Percentiles rank a stretch among this genome's conserved stretches.
Conservation (phyloP, 2,329 filamentous ascomycete genomes). For the Rutstroemia sp. region DNA sequence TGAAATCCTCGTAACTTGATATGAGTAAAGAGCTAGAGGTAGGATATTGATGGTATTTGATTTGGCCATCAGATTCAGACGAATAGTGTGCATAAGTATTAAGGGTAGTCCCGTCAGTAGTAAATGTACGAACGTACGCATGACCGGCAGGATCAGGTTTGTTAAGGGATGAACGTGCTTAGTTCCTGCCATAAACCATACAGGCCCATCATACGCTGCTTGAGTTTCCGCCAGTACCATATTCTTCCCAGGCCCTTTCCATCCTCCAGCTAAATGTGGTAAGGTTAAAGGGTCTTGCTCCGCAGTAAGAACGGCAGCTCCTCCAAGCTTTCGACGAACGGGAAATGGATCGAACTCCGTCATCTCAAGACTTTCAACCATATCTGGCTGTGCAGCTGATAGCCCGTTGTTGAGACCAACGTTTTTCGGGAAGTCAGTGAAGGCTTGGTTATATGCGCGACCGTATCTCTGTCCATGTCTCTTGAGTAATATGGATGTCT, state of each 20-base stretch:
- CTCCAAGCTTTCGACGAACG: constrained; percentile 9
- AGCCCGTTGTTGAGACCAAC: constrained; percentile 26
- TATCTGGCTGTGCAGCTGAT: constrained; percentile 26
- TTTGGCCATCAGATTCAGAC: not conserved
- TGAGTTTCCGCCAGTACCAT: not conserved
- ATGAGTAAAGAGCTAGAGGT: not conserved
- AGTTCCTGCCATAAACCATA: constrained; percentile 2
- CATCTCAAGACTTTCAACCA: constrained; percentile 22
- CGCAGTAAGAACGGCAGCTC: constrained; percentile 1
- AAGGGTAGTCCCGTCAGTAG: not conserved
- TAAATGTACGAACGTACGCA: not conserved
- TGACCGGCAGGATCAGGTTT: not conserved
- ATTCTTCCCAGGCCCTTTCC: constrained; percentile 9
- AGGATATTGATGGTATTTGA: not conserved
- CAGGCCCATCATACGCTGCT: constrained; percentile 2
- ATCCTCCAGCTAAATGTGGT: constrained; percentile 17
- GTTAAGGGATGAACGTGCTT: not conserved
- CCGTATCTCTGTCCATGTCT: constrained; percentile 11
- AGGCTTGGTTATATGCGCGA: constrained; percentile 13
- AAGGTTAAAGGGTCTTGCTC: constrained; percentile 5
- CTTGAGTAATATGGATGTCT: constrained; percentile 12
- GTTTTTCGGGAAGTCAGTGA: constrained; percentile 21
- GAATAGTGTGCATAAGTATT: not conserved
- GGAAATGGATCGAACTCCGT: constrained; percentile 14
- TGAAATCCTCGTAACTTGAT: constrained; percentile 1